These are phyloP conservation scores for Tulasnella sp. DNA, from an alignment of 768 basidiomycete species.

Conservation along the genomic window DNA sequence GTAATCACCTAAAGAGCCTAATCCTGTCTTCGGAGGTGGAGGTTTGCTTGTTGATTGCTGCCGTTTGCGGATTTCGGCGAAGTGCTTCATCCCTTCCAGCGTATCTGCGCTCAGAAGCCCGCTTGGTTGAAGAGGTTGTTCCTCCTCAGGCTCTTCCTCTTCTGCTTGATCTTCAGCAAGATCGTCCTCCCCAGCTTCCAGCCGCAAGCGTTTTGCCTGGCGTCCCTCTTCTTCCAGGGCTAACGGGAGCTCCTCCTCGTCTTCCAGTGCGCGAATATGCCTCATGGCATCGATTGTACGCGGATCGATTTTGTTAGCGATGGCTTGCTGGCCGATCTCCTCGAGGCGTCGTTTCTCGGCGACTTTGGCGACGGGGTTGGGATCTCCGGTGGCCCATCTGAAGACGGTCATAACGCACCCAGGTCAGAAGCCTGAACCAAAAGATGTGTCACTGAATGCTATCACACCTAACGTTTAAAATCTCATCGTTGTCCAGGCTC, in stretches of 20 bases:
- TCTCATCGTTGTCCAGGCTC: constrained; percentile 93
- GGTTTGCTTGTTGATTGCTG: constrained; percentile 39
- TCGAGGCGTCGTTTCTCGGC: constrained; percentile 78
- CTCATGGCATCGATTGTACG: constrained; percentile 84
- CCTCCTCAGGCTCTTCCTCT: constrained; percentile 27
- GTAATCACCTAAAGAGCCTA: constrained; percentile 63
- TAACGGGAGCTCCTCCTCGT: constrained; percentile 43
- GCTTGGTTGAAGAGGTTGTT: constrained; percentile 33
- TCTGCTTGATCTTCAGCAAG: constrained; percentile 28
- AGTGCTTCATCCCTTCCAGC: constrained; percentile 82
- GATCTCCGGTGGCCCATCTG: constrained; percentile 95
- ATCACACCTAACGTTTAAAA: constrained; percentile 77
- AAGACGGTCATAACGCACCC: neutral
- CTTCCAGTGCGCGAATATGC: constrained; percentile 79
- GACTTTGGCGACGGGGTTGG: constrained; percentile 85
- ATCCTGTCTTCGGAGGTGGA: constrained; percentile 35
- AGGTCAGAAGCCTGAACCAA: neutral
- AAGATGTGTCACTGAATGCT: neutral
- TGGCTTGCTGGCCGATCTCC: constrained; percentile 78
- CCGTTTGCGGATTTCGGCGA: constrained; percentile 75
- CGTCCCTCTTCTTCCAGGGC: constrained; percentile 37
- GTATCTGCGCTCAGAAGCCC: constrained; percentile 79
- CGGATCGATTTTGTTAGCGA: constrained; percentile 73
- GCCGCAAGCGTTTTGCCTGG: constrained; percentile 17
- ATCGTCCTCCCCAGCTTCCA: constrained; percentile 34